Evolutionary conservation across 2,329 filamentous ascomycete genomes (phyloP).

Genomic region (Monosporascus sp.): DNA sequence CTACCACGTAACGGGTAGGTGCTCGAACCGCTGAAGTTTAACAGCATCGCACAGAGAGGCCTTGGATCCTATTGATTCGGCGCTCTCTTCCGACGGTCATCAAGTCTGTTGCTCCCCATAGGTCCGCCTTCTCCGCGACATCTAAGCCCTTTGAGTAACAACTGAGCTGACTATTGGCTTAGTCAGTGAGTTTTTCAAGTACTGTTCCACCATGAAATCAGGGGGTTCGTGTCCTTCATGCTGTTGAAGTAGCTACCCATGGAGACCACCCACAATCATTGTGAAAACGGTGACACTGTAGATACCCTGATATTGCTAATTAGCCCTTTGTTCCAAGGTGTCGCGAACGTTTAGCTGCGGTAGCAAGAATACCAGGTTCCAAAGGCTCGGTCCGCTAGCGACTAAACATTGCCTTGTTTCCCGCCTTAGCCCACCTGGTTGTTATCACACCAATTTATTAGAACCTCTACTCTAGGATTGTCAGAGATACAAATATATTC

Average conservation of each 20-base stretch:
- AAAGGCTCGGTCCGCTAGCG: background rate
- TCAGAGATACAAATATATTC: too few relatives aligned
- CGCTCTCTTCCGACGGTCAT: constrained; percentile 17
- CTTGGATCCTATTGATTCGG: constrained; percentile 19
- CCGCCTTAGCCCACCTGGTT: background rate
- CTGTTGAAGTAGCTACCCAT: constrained; percentile 3
- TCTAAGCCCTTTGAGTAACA: constrained; percentile 15
- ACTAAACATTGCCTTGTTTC: background rate
- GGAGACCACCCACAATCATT: too few relatives aligned
- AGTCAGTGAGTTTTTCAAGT: constrained; percentile 10
- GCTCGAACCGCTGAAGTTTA: constrained; percentile 17
- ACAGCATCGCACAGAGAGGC: constrained; percentile 16
- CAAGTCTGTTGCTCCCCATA: constrained; percentile 11
- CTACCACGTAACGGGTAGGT: constrained; percentile 19
- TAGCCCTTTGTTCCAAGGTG: background rate
- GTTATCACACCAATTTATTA: background rate
- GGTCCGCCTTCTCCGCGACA: constrained; percentile 11
- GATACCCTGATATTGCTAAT: too few relatives aligned
- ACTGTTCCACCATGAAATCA: constrained; percentile 6
- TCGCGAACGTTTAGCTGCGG: background rate
- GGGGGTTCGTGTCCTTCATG: constrained; percentile 3
- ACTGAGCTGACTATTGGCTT: constrained; percentile 16
- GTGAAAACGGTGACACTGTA: too few relatives aligned
- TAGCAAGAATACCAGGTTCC: background rate
- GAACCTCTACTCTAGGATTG: background rate